Percentiles rank a stretch among this genome's conserved stretches.
Conservation (phyloP, 768 basidiomycete genomes). For the Paxillus ammoniavirescens region DNA sequence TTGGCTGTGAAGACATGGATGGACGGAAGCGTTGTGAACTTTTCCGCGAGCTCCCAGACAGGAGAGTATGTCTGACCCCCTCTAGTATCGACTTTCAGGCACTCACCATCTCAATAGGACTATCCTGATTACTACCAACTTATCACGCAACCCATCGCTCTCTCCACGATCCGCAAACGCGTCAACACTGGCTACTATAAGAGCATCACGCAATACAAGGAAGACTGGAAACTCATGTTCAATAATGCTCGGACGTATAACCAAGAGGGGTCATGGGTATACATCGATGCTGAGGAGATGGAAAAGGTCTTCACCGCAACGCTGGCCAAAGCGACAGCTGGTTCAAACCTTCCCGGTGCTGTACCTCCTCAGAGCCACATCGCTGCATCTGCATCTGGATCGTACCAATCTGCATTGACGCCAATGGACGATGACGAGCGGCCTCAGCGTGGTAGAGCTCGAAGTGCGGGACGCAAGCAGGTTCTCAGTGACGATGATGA, state of each 20-base stretch:
- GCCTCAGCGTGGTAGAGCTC: slow-evolving; percentile 52
- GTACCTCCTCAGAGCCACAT: slow-evolving; percentile 35
- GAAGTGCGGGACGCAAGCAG: slow-evolving; percentile 65
- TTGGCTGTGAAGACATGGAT: slow-evolving; percentile 65
- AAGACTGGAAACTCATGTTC: slow-evolving; percentile 91
- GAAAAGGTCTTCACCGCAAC: slow-evolving; percentile 80
- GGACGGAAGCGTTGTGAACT: slow-evolving; percentile 83
- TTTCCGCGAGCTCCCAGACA: slow-evolving; percentile 85
- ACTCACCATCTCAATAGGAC: slow-evolving; percentile 45
- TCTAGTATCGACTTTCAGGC: neutral
- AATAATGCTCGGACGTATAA: slow-evolving; percentile 93
- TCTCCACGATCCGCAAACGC: slow-evolving; percentile 83
- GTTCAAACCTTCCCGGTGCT: slow-evolving; percentile 76
- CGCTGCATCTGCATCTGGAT: slow-evolving; percentile 39
- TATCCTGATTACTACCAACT: slow-evolving; percentile 93
- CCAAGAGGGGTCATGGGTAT: slow-evolving; percentile 93
- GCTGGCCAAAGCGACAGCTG: slow-evolving; percentile 61
- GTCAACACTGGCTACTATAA: slow-evolving; percentile 67
- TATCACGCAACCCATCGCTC: slow-evolving; percentile 84
- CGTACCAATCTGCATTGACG: slow-evolving; percentile 66
- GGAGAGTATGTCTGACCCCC: slow-evolving; percentile 47
- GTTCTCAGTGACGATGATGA: slow-evolving; percentile 67
- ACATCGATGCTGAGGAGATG: slow-evolving; percentile 92
- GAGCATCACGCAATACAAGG: slow-evolving; percentile 64
- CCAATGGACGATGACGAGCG: slow-evolving; percentile 83